Evolutionary conservation across 2,329 filamentous ascomycete genomes (phyloP).

Genomic region (Ceratocystis harringtonii): DNA sequence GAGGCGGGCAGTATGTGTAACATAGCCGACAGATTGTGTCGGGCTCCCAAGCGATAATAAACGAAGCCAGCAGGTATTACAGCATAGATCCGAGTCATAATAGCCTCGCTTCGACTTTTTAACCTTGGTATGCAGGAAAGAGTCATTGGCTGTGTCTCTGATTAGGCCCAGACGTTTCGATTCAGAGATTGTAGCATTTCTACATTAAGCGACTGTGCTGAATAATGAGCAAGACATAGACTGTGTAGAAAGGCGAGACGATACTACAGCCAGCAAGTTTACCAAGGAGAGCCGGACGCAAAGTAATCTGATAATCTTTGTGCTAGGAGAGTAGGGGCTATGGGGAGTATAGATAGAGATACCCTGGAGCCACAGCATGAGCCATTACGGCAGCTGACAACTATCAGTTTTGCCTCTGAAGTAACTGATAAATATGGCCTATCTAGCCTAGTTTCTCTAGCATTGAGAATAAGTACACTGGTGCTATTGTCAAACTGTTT

Average conservation of each 20-base stretch:
- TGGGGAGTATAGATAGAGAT: too few species aligned
- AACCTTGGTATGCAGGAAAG: constrained; percentile 35
- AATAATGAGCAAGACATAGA: constrained; percentile 34
- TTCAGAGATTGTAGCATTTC: constrained; percentile 33
- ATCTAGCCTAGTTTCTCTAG: constrained; percentile 34
- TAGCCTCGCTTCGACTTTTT: constrained; percentile 27
- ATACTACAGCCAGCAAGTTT: constrained; percentile 31
- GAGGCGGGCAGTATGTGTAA: background rate
- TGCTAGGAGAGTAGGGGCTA: background rate
- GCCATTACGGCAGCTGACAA: constrained; percentile 32
- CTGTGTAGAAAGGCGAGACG: constrained; percentile 36
- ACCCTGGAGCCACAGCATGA: constrained; percentile 33
- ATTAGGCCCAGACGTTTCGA: constrained; percentile 29
- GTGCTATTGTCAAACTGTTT: constrained; percentile 28
- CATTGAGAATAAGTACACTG: constrained; percentile 30
- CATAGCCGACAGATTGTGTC: background rate
- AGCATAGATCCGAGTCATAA: constrained; percentile 24
- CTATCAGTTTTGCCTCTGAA: constrained; percentile 28
- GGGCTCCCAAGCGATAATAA: constrained; percentile 3
- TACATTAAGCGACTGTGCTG: constrained; percentile 31
- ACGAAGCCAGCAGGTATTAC: background rate
- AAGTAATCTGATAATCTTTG: background rate
- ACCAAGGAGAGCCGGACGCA: constrained; percentile 3
- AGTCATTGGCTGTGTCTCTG: constrained; percentile 31
- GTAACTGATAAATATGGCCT: constrained; percentile 32